Evolutionary conservation across 805 yeast species (phyloP).

Genomic region (Torulaspora gathmanii): DNA sequence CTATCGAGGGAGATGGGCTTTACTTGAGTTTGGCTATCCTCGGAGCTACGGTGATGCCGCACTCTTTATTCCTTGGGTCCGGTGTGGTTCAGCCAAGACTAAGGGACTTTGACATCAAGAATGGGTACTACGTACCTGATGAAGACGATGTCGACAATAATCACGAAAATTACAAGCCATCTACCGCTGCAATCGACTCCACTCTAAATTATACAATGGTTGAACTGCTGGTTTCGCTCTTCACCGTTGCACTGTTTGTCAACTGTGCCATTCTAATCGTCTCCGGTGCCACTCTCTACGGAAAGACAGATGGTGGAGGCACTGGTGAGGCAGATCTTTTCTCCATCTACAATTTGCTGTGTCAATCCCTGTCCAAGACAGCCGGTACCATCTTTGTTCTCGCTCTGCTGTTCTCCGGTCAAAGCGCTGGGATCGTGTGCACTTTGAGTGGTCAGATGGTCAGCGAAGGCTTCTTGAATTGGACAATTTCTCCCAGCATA

Average conservation of each 20-base stretch:
- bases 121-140: constrained; percentile 53
- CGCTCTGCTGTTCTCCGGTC: constrained; percentile 82
- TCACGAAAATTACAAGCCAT: constrained; percentile 60
- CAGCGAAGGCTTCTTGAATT: constrained; percentile 80
- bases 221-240: constrained; percentile 74
- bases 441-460: constrained; percentile 94
- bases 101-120: constrained; percentile 66
- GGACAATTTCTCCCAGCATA: constrained; percentile 76
- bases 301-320: constrained; percentile 48
- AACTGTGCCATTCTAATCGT: constrained; percentile 85
- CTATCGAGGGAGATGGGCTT: constrained; percentile 58
- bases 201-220: constrained; percentile 78
- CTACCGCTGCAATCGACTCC: constrained; percentile 73
- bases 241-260: constrained; percentile 87
- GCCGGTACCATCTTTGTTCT: constrained; percentile 84
- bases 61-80: constrained; percentile 79
- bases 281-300: constrained; percentile 79
- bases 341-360: constrained; percentile 67
- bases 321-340: constrained; percentile 75
- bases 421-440: constrained; percentile 93
- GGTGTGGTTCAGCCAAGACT: constrained; percentile 85
- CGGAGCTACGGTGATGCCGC: constrained; percentile 97
- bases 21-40: constrained; percentile 78
- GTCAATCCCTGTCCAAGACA: constrained; percentile 56
- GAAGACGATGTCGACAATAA: constrained; percentile 35